A percentile compares a stretch with the other conserved stretches of the same genome.
These are phyloP conservation scores for Yamadazyma kanchanaburiensis DNA, from an alignment of 1,139 yeast species.

Conservation along the genomic window DNA sequence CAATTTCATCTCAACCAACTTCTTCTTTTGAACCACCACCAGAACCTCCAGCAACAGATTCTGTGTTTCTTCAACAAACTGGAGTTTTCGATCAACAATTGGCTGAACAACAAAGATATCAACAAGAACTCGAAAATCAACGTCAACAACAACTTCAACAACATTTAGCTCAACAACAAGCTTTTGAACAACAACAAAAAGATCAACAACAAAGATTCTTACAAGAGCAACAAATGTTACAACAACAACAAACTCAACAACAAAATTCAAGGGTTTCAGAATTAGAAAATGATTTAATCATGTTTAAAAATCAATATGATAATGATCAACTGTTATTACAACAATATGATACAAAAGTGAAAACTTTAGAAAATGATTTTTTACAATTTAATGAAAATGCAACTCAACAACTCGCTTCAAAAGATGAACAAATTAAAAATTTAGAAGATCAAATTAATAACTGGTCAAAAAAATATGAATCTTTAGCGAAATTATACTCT, in stretches of 20 bases:
- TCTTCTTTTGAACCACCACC: constrained; percentile 22
- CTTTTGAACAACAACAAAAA: constrained; percentile 67
- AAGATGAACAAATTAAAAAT: constrained; percentile 67
- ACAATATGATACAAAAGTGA: constrained; percentile 86
- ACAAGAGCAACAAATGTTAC: constrained; percentile 58
- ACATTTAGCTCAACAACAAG: constrained; percentile 54
- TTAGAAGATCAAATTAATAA: constrained; percentile 73
- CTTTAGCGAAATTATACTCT: constrained; percentile 84
- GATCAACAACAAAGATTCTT: constrained; percentile 53
- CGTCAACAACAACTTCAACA: constrained; percentile 48
- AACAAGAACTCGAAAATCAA: constrained; percentile 49
- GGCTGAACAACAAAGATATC: constrained; percentile 71
- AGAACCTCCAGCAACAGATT: constrained; percentile 43
- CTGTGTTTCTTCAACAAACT: constrained; percentile 45
- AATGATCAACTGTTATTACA: constrained; percentile 81
- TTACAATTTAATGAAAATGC: constrained; percentile 61
- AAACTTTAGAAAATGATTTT: constrained; percentile 75
- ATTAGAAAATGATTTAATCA: constrained; percentile 74
- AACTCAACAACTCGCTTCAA: constrained; percentile 70
- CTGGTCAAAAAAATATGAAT: constrained; percentile 88
- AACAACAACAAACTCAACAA: constrained; percentile 71
- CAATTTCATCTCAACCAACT: constrained; percentile 33
- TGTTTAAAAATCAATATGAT: constrained; percentile 78
- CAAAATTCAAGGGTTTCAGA: constrained; percentile 80
- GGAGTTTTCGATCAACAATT: constrained; percentile 43